Base-by-base conservation (phyloP, 2,329 filamentous ascomycete genomes). In the Colletotrichum higginsianum region DNA sequence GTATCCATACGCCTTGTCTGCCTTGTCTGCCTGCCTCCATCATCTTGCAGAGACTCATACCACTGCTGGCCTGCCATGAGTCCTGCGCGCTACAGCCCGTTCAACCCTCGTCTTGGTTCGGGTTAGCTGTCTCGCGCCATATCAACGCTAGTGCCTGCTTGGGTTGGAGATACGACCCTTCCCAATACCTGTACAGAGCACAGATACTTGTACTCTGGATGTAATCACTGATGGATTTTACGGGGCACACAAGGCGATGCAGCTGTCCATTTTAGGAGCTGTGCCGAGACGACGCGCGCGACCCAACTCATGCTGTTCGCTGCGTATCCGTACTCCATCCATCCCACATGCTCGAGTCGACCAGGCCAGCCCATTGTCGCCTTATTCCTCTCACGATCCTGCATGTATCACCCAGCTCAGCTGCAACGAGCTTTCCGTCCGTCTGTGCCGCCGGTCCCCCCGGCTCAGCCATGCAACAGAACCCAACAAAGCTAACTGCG, bases 171-270 rank as follows among this genome's bases (percentile, higher is more conserved):
- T 62, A 53, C 58, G 57, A 71, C 57, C 38, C 64, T 52, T 46
- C 42, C 52, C 30, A 67, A 50, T 18, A 26, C 16, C 35, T 11
- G 35, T 38, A 11, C 35, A 38, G 35, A 38, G 35, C 11, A 30
- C 26, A 30, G 26, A 30, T 30, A 38, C 35, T 38, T 38, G 35
- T 38, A 38, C 35, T 11, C 1, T 35, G 8, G 8, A 9, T 38
- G 35, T 38, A 38, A 38, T 38, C 35, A 71, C 58, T 53, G 52
- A 44, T 47, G 30, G 47, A 71, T 49, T 38, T 38, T 47, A 55
- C 44, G 58, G 68, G 68, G 46, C 64, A 71, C 64, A 63, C 68
- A 65, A 55, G 64, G 40, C 11, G 46, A 68, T 61, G 68, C 65
- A 63, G 52, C 64, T 47, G 57, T 67, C 64, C 58, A 38, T 53